Conservation (phyloP, 1,139 yeast genomes). For the Nakaseomyces sp. region DNA sequence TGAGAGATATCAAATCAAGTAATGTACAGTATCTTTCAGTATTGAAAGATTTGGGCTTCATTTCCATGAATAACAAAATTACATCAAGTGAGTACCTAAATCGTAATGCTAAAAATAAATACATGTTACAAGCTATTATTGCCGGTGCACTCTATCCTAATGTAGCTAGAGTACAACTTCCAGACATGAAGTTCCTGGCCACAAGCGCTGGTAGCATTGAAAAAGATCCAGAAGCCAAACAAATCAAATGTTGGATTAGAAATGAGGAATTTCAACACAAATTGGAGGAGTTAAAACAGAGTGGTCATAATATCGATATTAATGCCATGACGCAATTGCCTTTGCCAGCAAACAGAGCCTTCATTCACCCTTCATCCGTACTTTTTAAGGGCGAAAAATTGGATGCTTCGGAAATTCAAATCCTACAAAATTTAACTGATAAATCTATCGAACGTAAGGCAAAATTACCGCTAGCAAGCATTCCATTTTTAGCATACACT, state of each 20-base stretch:
- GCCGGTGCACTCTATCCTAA: slow-evolving; percentile 82
- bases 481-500: slow-evolving; percentile 47
- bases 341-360: slow-evolving; percentile 58
- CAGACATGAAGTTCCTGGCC: slow-evolving; percentile 66
- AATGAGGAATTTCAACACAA: slow-evolving; percentile 41
- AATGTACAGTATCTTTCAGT: slow-evolving; percentile 58
- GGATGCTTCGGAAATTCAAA: slow-evolving; percentile 36
- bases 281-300: slow-evolving; percentile 14
- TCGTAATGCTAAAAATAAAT: slow-evolving; percentile 42
- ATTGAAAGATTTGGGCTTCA: slow-evolving; percentile 67
- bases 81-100: slow-evolving; percentile 31
- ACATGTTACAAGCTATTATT: slow-evolving; percentile 55
- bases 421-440: slow-evolving; percentile 25
- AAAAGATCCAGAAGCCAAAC: slow-evolving; percentile 70
- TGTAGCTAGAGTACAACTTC: slow-evolving; percentile 69
- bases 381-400: slow-evolving; percentile 36
- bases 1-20: slow-evolving; percentile 66
- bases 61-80: slow-evolving; percentile 42
- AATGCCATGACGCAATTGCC: slow-evolving; percentile 8
- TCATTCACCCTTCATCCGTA: slow-evolving; percentile 76
- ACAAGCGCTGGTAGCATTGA: slow-evolving; percentile 75
- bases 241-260: slow-evolving; percentile 64
- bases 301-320: slow-evolving; percentile 7
- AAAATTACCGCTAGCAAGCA: slow-evolving; percentile 33
- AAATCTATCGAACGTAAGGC: slow-evolving; percentile 34